Conservation (phyloP, 495 filamentous ascomycete species). For the Talaromyces wortmannii region DNA sequence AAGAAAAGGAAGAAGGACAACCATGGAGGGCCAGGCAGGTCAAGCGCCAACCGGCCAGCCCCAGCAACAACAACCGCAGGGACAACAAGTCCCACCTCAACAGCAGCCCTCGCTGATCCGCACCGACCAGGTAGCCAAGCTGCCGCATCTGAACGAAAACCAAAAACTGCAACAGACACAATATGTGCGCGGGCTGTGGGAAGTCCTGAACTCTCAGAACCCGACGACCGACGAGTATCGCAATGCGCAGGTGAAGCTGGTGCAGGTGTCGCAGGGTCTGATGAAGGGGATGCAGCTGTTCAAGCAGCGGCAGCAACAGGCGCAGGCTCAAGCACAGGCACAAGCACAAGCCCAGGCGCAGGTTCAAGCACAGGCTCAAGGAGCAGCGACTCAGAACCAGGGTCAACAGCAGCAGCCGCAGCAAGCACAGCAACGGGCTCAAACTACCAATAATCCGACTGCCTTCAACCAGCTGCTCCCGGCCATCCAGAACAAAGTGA, state of each 20-base stretch:
- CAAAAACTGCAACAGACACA: constrained; percentile 61
- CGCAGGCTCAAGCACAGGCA: constrained; percentile 11
- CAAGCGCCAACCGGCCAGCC: constrained; percentile 23
- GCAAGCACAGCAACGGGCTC: constrained; percentile 13
- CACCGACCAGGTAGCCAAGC: constrained; percentile 45
- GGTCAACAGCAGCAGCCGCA: constrained; percentile 17
- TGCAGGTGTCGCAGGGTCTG: constrained; percentile 58
- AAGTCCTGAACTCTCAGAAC: constrained; percentile 50
- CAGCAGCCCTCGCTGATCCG: constrained; percentile 43
- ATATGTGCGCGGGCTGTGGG: constrained; percentile 55
- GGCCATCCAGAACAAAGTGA: constrained; percentile 40
- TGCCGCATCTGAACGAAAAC: constrained; percentile 45
- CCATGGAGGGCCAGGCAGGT: constrained; percentile 4
- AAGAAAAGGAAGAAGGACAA: too few relatives aligned
- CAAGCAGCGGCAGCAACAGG: constrained; percentile 32
- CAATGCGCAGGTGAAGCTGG: constrained; percentile 56
- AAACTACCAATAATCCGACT: constrained; percentile 31
- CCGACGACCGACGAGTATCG: constrained; percentile 49
- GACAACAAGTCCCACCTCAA: constrained; percentile 14
- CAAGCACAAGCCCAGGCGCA: constrained; percentile 15
- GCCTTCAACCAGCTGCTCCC: constrained; percentile 31
- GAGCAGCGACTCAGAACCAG: neutral
- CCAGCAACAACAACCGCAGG: too few relatives aligned
- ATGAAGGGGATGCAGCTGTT: constrained; percentile 47
- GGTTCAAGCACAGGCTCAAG: constrained; percentile 13